Evolutionary conservation across 1,284 basidiomycete species (phyloP).

Genomic region (Cryptococcus sp.): DNA sequence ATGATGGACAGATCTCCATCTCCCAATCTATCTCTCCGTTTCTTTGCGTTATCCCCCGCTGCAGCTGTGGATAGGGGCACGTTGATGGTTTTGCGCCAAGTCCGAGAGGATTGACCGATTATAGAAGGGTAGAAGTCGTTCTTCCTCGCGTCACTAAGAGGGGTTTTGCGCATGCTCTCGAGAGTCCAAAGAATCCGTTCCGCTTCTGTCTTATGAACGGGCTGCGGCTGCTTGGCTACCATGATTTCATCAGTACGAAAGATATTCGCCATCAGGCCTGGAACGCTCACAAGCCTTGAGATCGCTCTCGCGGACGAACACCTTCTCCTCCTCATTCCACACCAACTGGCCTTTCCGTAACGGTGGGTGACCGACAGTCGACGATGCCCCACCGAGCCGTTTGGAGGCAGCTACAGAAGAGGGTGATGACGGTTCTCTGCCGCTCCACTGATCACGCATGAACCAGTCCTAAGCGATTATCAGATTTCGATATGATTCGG

Average conservation of each 20-base stretch:
- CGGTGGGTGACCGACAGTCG: slow-evolving; percentile 24
- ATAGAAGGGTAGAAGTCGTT: slow-evolving; percentile 20
- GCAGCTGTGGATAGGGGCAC: slow-evolving; percentile 48
- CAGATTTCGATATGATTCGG: neutral
- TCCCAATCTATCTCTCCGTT: slow-evolving; percentile 30
- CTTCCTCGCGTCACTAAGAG: slow-evolving; percentile 32
- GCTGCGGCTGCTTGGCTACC: slow-evolving; percentile 28
- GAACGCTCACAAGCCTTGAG: slow-evolving; percentile 30
- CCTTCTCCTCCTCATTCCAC: slow-evolving; percentile 43
- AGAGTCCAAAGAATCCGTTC: slow-evolving; percentile 50
- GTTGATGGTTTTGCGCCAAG: slow-evolving; percentile 44
- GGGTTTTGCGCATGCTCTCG: slow-evolving; percentile 46
- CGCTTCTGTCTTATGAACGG: slow-evolving; percentile 44
- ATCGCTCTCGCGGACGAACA: slow-evolving; percentile 45
- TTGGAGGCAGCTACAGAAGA: slow-evolving; percentile 26
- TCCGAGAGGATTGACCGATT: slow-evolving; percentile 44
- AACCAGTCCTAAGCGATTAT: slow-evolving; percentile 32
- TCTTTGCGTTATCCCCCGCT: slow-evolving; percentile 33
- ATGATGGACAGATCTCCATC: slow-evolving; percentile 41
- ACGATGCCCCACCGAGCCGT: slow-evolving; percentile 22
- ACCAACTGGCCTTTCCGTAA: slow-evolving; percentile 48
- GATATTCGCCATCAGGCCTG: neutral
- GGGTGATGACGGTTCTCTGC: slow-evolving; percentile 25
- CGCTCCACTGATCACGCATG: slow-evolving; percentile 33
- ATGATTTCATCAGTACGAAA: neutral